Evolutionary conservation across 2,329 filamentous ascomycete genomes (phyloP).

Genomic region (Epichloe uncinata): DNA sequence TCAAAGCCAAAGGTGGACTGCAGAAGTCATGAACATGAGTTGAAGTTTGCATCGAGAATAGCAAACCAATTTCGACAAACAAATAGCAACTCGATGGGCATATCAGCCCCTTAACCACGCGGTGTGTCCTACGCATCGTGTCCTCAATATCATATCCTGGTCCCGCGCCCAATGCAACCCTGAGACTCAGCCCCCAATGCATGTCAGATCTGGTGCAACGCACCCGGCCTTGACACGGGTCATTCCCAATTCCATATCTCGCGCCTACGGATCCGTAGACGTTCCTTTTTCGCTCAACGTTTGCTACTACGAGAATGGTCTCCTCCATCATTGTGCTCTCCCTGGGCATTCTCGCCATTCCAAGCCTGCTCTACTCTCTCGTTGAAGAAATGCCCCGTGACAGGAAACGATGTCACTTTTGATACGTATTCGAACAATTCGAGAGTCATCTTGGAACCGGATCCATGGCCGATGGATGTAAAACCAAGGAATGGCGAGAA

Average conservation of each 20-base stretch:
- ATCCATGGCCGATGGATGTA: constrained; percentile 32
- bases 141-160: neutral
- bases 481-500: constrained; percentile 25
- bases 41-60: no score
- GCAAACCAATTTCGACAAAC: no score
- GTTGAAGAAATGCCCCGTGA: constrained; percentile 23
- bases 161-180: neutral
- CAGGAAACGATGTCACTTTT: constrained; percentile 28
- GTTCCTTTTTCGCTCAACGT: neutral
- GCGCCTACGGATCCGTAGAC: no score
- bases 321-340: neutral
- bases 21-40: neutral
- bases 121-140: neutral
- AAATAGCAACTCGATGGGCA: no score
- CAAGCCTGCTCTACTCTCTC: constrained; percentile 28
- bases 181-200: neutral
- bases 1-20: constrained; percentile 9
- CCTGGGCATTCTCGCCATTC: constrained; percentile 17
- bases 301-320: neutral
- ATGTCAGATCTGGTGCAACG: neutral
- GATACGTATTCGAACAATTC: constrained; percentile 37
- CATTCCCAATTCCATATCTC: no score
- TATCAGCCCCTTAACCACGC: neutral
- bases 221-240: neutral
- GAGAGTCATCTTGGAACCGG: constrained; percentile 39